These are phyloP conservation scores for Trametes cingulata DNA, from an alignment of 768 basidiomycete genomes.

Conservation along the genomic window DNA sequence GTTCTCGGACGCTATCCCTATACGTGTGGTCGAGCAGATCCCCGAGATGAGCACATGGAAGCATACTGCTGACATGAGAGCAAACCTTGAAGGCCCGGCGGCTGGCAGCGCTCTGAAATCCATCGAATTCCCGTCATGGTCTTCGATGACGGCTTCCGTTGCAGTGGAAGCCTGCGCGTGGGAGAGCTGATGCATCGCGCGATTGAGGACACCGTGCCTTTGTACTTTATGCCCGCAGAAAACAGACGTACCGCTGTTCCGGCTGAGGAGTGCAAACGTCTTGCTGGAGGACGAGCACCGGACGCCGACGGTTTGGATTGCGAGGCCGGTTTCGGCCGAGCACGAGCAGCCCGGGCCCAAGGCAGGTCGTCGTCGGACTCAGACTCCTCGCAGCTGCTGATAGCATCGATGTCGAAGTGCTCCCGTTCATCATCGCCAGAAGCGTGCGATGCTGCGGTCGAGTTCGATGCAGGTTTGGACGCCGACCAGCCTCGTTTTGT, in stretches of 20 bases:
- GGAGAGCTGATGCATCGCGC: neutral
- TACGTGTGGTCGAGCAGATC: slow-evolving; percentile 1
- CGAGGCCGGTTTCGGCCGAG: neutral
- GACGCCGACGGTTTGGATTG: neutral
- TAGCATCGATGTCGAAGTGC: slow-evolving; percentile 14
- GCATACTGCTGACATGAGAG: slow-evolving; percentile 14
- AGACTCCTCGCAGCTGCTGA: slow-evolving; percentile 10
- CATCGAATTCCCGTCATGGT: neutral
- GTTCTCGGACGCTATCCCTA: slow-evolving; percentile 2
- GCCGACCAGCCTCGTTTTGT: neutral
- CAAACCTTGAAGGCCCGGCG: slow-evolving; percentile 14
- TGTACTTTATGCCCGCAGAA: neutral
- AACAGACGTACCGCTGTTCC: neutral
- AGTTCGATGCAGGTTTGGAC: slow-evolving; percentile 1
- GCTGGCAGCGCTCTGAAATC: neutral
- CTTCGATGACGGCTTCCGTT: neutral
- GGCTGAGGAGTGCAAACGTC: neutral
- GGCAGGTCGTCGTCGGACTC: slow-evolving; percentile 10
- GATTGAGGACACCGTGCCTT: neutral
- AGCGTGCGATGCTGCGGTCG: neutral
- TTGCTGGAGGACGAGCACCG: neutral
- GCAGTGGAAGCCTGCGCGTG: neutral
- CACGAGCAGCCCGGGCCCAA: neutral
- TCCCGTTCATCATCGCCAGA: slow-evolving; percentile 9
- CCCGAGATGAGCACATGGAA: neutral